Conservation (phyloP, 345 rosid genomes). For the Orychophragmus violaceus region DNA sequence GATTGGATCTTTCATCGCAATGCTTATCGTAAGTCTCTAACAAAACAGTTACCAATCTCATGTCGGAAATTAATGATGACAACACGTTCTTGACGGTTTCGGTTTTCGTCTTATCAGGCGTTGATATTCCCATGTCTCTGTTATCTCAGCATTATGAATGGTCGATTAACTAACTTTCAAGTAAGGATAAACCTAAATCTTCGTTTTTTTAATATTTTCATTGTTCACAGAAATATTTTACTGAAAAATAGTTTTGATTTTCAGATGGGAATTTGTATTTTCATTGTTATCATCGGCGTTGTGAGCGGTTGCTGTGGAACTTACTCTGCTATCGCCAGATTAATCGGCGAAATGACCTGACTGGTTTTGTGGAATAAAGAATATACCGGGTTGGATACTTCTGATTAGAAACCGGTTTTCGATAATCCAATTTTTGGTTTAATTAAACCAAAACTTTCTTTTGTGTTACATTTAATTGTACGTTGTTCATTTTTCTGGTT, state of each 20-base stretch:
- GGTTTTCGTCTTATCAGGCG: slow-evolving; percentile 34
- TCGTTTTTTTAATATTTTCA: background rate
- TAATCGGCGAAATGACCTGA: slow-evolving; percentile 25
- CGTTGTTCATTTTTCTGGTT: too few species aligned
- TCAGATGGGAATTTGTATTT: slow-evolving; percentile 45
- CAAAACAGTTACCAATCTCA: background rate
- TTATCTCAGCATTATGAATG: slow-evolving; percentile 45
- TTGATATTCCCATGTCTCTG: slow-evolving; percentile 65
- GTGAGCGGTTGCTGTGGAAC: slow-evolving; percentile 48
- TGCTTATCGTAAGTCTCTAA: slow-evolving; percentile 52
- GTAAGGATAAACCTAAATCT: slow-evolving; percentile 26
- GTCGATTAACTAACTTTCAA: slow-evolving; percentile 40
- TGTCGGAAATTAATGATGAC: background rate
- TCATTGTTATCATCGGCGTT: slow-evolving; percentile 41
- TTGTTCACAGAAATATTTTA: background rate
- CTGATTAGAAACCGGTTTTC: too few species aligned
- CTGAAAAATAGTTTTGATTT: background rate
- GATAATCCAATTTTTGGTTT: too few species aligned
- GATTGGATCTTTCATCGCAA: slow-evolving; percentile 62
- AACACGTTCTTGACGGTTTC: background rate
- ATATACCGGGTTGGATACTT: background rate
- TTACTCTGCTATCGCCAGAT: slow-evolving; percentile 45
- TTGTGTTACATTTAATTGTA: too few species aligned
- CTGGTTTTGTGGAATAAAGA: background rate
- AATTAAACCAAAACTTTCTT: too few species aligned